Base-by-base conservation (phyloP, 495 filamentous ascomycete genomes). In the Penicillium ochrochloron region DNA sequence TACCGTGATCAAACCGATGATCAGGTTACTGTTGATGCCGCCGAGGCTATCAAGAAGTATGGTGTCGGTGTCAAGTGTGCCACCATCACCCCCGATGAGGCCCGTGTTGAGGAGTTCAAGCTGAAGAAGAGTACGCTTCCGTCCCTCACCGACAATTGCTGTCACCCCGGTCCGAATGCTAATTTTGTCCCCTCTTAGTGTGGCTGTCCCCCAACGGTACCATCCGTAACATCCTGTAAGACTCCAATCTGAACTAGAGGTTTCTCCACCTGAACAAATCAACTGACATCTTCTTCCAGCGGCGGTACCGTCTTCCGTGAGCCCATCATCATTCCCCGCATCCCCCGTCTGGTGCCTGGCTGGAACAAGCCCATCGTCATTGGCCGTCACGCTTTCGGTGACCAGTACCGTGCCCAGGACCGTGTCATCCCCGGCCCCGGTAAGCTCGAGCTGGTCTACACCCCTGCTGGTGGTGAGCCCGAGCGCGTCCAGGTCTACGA, bases 311-410 rank as follows among this genome's bases (percentile, higher is more conserved):
- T 99, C 63, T 99, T 99, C 88, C 88, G 95, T 76, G 95, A 97
- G 79, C 95, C 95, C 69, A 99, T 99, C 67, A 90, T 99, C 72
- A 99, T 99, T 66, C 89, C 90, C 60, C 85, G 87, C 67, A 92
- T 99, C 64, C 95, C 95, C 59, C 89, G 94, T 68, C 86, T 99
- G 50, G 92, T 99, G 25, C 92, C 92, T 15, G 94, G 94, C 70
- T 99, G 95, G 95, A 96, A 93, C 84, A 91, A 96, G 79, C 91
- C 95, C 73, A 99, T 99, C 78, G 94, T 98, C 74, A 98, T 99
- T 70, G 95, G 95, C 61, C 92, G 95, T 80, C 95, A 99, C 82
- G 95, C 95, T 63, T 97, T 97, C 76, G 95, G 95, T 70, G 95
- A 99, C 81, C 95, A 99, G 83, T 99, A 99, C 85, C 89, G 93